Base-by-base conservation (phyloP, 2,329 filamentous ascomycete species). In the Didymella glomerata region DNA sequence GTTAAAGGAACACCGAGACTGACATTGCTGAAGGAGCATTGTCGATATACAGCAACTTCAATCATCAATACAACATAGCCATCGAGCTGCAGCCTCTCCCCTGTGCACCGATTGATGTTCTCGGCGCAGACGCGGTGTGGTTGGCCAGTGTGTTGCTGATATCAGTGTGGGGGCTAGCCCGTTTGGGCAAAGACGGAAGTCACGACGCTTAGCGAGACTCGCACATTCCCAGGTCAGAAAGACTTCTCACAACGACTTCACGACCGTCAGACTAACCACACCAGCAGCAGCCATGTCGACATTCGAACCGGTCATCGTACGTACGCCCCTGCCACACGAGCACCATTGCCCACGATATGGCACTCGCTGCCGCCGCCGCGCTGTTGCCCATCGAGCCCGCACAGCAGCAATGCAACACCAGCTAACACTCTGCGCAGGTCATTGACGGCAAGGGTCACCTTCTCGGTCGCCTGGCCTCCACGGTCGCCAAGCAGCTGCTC, bases 371-470 rank as follows among this genome's bases (percentile, higher is more conserved):
- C 25, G 24, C 57, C 50, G 34, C 61, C 36, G 51, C 58, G 51
- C 45, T 62, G 61, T 58, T 50, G 53, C 42, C 40, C 25, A 40
- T 42, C 52, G 27, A 46, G 41, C 34, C 34, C 47, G 16, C 30
- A 34, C 49, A 61, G 54, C 41, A 54, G 48, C 58, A 52, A 50
- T 48, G 47, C 44, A 56, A 45, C 56, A 59, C 51, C 61, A 63
- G 72, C 75, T 77, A 72, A 77, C 72, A 61, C 55, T 57, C 25
- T 49, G 53, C 47, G 48, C 76, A 73, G 68, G 91, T 97, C 86
- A 96, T 99, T 82, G 95, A 99, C 90, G 95, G 93, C 92, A 99
- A 99, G 90, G 95, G 95, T 85, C 95, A 99, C 86, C 91, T 99
- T 82, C 93, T 99, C 84, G 95, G 95, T 87, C 94, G 95, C 83